Evolutionary conservation across 75 land plant genomes (phyloP).

Genomic region (Selaginella moellendorffii): DNA sequence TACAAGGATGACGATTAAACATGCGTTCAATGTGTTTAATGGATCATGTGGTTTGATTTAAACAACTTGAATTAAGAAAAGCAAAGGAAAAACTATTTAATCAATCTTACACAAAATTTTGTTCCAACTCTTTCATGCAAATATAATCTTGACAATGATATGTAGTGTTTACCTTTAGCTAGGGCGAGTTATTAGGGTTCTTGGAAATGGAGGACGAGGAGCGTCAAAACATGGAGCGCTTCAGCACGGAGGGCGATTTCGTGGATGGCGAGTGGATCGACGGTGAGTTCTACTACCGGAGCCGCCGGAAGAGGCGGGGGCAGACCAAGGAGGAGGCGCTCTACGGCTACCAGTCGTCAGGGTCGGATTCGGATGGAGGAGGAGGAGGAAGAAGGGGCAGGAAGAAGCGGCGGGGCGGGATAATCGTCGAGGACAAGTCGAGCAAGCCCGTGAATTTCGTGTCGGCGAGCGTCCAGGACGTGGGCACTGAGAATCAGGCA

Average conservation of each 20-base stretch:
- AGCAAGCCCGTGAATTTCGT: constrained; percentile 84
- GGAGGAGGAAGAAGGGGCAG: constrained; percentile 19
- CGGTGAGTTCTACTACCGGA: constrained; percentile 55
- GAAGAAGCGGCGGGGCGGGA: constrained; percentile 17
- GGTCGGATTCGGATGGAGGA: constrained; percentile 33
- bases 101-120: too few relatives aligned
- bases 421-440: constrained; percentile 33
- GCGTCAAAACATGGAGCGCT: constrained; percentile 71
- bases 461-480: constrained; percentile 42
- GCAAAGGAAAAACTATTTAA: too few relatives aligned
- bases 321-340: constrained; percentile 87
- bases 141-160: too few relatives aligned
- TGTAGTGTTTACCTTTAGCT: too few relatives aligned
- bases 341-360: constrained; percentile 49
- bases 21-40: too few relatives aligned
- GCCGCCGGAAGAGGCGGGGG: constrained; percentile 41
- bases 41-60: too few relatives aligned
- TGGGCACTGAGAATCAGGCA: constrained; percentile 54
- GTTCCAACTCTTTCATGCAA: too few relatives aligned
- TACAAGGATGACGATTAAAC: constrained; percentile 81
- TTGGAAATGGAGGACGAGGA: too few relatives aligned
- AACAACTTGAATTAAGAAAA: too few relatives aligned
- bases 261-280: constrained; percentile 72
- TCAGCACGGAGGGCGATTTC: constrained; percentile 70
- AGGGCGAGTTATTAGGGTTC: too few relatives aligned